A percentile compares a stretch with the other conserved stretches of the same genome.
These are phyloP conservation scores for Penicillium silybi DNA, from an alignment of 495 filamentous ascomycete genomes.

Conservation along the genomic window DNA sequence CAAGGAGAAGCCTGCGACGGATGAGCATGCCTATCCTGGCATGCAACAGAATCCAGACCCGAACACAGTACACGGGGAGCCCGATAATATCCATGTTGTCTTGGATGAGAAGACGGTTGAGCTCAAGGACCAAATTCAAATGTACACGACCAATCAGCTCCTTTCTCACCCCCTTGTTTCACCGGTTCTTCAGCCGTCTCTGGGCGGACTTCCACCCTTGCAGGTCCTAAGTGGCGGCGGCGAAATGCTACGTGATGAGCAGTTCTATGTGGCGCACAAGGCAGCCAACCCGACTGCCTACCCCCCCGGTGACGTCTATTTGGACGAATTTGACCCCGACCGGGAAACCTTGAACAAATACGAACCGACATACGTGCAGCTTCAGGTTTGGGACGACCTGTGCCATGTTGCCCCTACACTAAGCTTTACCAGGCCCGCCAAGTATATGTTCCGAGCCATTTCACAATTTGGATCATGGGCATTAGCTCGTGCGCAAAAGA, in stretches of 20 bases:
- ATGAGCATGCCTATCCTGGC: conserved; percentile 32
- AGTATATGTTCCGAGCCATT: conserved; percentile 86
- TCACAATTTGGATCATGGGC: conserved; percentile 93
- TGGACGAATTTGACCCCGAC: conserved; percentile 60
- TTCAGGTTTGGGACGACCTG: conserved; percentile 95
- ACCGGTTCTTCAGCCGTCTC: conserved; percentile 75
- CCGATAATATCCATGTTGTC: conserved; percentile 52
- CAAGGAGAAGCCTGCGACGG: conserved; percentile 14
- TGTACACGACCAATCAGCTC: conserved; percentile 88
- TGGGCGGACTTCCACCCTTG: conserved; percentile 85
- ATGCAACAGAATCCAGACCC: conserved; percentile 25
- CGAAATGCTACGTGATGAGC: conserved; percentile 86
- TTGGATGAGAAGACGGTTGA: conserved; percentile 67
- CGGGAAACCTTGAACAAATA: conserved; percentile 56
- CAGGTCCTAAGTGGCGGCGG: conserved; percentile 83
- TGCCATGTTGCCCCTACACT: conserved; percentile 90
- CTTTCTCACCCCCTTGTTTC: conserved; percentile 86
- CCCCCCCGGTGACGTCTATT: conserved; percentile 59
- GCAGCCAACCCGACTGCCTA: conserved; percentile 76
- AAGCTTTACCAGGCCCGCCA: conserved; percentile 89
- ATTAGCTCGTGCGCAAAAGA: conserved; percentile 74
- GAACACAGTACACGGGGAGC: conserved; percentile 28
- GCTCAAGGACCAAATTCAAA: conserved; percentile 90
- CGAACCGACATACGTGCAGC: conserved; percentile 80
- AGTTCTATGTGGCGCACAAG: conserved; percentile 93